phyloP scores from a whole-genome alignment of 345 rosid genomes.

The Syzygium oleosum region DNA sequence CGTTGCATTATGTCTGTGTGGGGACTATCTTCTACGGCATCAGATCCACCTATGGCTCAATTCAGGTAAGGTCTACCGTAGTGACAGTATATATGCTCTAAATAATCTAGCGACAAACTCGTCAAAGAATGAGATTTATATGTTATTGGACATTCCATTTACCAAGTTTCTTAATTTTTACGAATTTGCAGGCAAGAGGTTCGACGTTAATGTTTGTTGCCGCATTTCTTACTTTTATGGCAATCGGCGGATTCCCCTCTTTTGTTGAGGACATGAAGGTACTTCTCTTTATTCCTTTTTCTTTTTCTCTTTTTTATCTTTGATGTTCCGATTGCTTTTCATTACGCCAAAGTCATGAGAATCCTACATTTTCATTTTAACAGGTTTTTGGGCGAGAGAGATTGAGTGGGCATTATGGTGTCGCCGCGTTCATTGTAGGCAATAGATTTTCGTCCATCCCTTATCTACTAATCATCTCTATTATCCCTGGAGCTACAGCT shows the following conservation, averaged over 20 bases:
- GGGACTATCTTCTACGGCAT: slow-evolving; percentile 25
- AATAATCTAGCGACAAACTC: neutral
- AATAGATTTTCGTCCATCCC: slow-evolving; percentile 36
- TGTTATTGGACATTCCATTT: neutral
- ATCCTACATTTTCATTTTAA: too few species aligned
- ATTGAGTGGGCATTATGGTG: slow-evolving; percentile 45
- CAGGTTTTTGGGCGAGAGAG: slow-evolving; percentile 45
- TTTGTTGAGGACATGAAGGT: slow-evolving; percentile 61
- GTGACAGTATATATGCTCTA: neutral
- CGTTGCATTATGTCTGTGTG: slow-evolving; percentile 34
- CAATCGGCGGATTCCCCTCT: slow-evolving; percentile 49
- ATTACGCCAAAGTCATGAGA: neutral
- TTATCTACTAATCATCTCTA: neutral
- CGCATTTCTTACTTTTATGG: slow-evolving; percentile 44
- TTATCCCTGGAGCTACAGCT: neutral
- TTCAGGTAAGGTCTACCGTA: slow-evolving; percentile 24
- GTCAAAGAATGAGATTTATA: neutral
- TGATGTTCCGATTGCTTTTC: neutral
- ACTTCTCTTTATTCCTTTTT: neutral
- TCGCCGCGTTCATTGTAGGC: slow-evolving; percentile 34
- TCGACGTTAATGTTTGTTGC: slow-evolving; percentile 35
- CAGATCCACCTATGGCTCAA: slow-evolving; percentile 33
- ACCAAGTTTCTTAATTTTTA: neutral
- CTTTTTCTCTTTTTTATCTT: neutral
- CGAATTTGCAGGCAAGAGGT: slow-evolving; percentile 25